Conservation (phyloP, 495 filamentous ascomycete genomes). For the Paragyromitra xinjiangensis region DNA sequence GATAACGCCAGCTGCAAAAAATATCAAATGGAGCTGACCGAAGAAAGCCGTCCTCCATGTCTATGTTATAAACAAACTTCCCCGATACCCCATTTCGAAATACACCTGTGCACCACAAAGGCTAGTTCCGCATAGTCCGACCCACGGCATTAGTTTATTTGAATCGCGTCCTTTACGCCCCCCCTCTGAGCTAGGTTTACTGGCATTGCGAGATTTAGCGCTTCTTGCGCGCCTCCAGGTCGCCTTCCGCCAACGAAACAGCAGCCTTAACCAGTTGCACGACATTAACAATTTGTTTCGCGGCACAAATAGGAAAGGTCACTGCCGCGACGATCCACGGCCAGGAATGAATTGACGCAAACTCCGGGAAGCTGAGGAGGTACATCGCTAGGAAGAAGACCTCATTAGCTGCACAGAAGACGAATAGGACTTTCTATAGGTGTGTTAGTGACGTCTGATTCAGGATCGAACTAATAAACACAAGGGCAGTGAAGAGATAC, state of each 20-base stretch:
- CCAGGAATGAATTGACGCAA: constrained; percentile 73
- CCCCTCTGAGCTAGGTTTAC: background rate
- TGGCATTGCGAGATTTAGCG: constrained; percentile 11
- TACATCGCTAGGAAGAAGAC: constrained; percentile 97
- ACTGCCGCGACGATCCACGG: constrained; percentile 90
- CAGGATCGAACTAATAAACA: background rate
- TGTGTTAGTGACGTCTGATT: constrained; percentile 25
- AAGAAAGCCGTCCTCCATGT: constrained; percentile 37
- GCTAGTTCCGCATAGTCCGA: background rate
- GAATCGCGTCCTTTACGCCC: background rate
- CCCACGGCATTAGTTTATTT: background rate
- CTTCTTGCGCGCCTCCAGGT: constrained; percentile 66
- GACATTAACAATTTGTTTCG: constrained; percentile 93
- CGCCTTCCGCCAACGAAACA: constrained; percentile 90
- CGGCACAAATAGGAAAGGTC: constrained; percentile 82
- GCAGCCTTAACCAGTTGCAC: constrained; percentile 94
- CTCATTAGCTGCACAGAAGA: constrained; percentile 90
- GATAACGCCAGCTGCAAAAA: constrained; percentile 50
- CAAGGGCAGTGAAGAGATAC: constrained; percentile 52
- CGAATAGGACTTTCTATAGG: constrained; percentile 83
- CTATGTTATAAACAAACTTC: constrained; percentile 47
- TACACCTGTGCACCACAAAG: background rate
- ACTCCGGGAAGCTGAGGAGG: constrained; percentile 91
- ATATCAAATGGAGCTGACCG: constrained; percentile 13
- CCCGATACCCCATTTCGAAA: constrained; percentile 14